Evolutionary conservation across 352 stramenopile genomes (phyloP).

Genomic region (Globisporangium iwayamae): DNA sequence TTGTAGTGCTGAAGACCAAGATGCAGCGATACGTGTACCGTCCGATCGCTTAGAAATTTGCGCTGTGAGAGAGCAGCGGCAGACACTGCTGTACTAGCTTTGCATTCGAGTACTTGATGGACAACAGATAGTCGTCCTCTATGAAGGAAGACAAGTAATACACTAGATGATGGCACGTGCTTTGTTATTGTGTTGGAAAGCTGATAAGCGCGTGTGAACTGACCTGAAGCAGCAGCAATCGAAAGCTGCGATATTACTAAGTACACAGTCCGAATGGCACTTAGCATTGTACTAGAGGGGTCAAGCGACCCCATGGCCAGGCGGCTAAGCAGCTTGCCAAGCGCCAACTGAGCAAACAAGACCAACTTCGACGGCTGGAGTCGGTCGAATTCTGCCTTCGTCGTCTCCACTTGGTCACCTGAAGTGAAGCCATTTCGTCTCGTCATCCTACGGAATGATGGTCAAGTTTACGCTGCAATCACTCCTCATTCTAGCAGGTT

Average conservation of each 20-base stretch:
- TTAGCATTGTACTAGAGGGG: too few species aligned
- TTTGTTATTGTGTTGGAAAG: not conserved
- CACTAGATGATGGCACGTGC: not conserved
- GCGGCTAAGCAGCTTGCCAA: too few species aligned
- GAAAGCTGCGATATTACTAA: too few species aligned
- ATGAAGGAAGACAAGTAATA: not conserved
- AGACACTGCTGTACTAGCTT: not conserved
- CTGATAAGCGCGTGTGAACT: too few species aligned
- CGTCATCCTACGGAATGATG: conserved; percentile 13
- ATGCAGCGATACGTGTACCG: conserved; percentile 61
- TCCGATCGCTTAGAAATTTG: conserved; percentile 36
- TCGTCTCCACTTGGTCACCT: not conserved
- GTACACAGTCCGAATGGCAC: too few species aligned
- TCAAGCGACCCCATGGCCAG: too few species aligned
- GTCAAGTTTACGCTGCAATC: conserved; percentile 1
- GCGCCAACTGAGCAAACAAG: too few species aligned
- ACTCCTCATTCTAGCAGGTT: not conserved
- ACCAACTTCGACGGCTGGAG: not conserved
- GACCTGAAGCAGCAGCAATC: too few species aligned
- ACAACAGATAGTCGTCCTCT: too few species aligned
- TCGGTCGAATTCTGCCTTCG: not conserved
- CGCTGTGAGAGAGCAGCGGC: not conserved
- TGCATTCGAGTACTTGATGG: too few species aligned
- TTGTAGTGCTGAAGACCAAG: conserved; percentile 42
- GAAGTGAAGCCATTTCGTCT: conserved; percentile 2